Evolutionary conservation across 148 eudicot species (phyloP).

Genomic region (Silene uniflora): DNA sequence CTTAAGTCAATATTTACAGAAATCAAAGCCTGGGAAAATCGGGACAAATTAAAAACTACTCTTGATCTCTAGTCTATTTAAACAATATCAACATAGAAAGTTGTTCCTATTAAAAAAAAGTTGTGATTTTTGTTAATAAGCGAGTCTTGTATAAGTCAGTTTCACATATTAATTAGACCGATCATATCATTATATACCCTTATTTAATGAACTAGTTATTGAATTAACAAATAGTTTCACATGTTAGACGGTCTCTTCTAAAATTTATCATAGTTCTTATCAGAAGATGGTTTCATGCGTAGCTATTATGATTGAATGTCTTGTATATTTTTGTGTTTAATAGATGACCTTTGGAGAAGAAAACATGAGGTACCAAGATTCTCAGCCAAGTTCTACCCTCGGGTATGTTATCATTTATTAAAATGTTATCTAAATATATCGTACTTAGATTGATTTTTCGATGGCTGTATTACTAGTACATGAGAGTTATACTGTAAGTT

Average conservation of each 20-base stretch:
- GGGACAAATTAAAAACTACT: no score
- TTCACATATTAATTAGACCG: no score
- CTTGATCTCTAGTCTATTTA: neutral
- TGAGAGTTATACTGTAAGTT: no score
- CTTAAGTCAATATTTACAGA: neutral
- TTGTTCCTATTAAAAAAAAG: no score
- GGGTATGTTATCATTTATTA: constrained; percentile 13
- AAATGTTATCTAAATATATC: neutral
- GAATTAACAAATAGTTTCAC: neutral
- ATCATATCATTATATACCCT: no score
- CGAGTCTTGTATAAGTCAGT: no score
- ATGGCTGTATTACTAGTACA: no score
- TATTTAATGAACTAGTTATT: neutral
- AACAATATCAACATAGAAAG: neutral
- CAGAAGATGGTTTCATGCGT: no score
- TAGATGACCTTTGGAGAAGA: constrained; percentile 33
- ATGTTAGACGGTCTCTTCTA: no score
- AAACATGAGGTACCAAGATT: constrained; percentile 27
- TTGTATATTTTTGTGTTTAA: neutral
- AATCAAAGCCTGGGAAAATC: neutral
- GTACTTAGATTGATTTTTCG: no score
- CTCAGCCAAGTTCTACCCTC: constrained; percentile 13
- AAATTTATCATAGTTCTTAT: no score
- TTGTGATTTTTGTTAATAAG: no score
- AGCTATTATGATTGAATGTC: neutral